phyloP scores from a whole-genome alignment of 768 basidiomycete species.

The Nidularia sp. region DNA sequence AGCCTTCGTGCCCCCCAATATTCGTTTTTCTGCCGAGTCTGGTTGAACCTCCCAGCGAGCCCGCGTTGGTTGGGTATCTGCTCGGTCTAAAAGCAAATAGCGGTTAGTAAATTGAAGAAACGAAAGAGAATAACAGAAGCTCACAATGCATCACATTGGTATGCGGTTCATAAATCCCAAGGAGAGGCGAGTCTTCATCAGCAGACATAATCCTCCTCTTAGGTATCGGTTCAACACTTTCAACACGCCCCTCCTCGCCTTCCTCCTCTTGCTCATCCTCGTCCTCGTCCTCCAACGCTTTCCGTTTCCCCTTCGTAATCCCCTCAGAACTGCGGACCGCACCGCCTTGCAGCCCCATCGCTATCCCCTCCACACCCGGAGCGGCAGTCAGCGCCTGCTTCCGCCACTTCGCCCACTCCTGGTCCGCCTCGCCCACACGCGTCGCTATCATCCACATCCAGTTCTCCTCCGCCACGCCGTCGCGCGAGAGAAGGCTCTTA shows the following conservation, averaged over 20 bases:
- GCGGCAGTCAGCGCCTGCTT: constrained; percentile 47
- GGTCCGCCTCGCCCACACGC: constrained; percentile 58
- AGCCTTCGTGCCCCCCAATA: constrained; percentile 69
- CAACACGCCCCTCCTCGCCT: constrained; percentile 12
- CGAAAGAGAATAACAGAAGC: constrained; percentile 17
- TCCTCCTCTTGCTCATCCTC: constrained; percentile 23
- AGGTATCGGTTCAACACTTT: constrained; percentile 12
- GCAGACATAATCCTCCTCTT: constrained; percentile 24
- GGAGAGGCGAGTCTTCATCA: constrained; percentile 31
- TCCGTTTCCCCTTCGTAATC: constrained; percentile 19
- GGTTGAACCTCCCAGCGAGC: constrained; percentile 58
- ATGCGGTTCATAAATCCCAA: constrained; percentile 84
- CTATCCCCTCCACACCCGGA: constrained; percentile 38
- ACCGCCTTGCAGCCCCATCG: constrained; percentile 11
- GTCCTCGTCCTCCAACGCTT: constrained; percentile 23
- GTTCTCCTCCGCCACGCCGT: constrained; percentile 82
- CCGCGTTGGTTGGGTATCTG: constrained; percentile 72
- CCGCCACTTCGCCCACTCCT: constrained; percentile 60
- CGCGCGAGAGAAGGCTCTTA: constrained; percentile 73
- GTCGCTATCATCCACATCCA: constrained; percentile 86
- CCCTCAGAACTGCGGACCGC: constrained; percentile 19
- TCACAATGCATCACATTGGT: constrained; percentile 70
- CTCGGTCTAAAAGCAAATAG: constrained; percentile 47
- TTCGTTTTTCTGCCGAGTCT: constrained; percentile 32
- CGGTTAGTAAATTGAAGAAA: background rate